Evolutionary conservation across 1,284 basidiomycete genomes (phyloP), one percentile per base, ranked within the genome.

Genomic region (Mycena citricolor): DNA sequence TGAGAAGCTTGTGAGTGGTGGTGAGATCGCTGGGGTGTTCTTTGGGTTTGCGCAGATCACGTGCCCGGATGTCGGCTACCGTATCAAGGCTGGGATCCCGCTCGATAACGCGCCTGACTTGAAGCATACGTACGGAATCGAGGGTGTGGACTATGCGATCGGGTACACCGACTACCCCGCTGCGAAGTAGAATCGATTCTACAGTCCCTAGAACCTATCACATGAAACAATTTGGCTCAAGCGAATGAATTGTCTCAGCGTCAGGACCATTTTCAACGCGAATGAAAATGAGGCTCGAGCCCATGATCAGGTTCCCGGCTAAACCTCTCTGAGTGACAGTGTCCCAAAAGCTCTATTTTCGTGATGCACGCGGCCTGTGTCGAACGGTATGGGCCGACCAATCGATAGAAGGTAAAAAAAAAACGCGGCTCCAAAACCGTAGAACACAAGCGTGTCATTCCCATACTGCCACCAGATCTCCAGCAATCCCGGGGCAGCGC

Each of bases 351-450:
- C 58, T 85, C 82, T 1, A 73, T 77, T 57, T 72, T 72, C 43
- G 77, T 70, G 22, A 81, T 70, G 4, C 61, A 47, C 5, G 69
- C 64, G 1, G 76, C 76, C 10, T 38, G 49, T 1, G 57, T 41
- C 8, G 68, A 68, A 28, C 60, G 64, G 61, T 70, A 79, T 2
- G 81, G 81, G 0, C 81, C 81, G 17, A 72, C 54, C 4, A 85
- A 67, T 11, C 82, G 73, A 57, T 83, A 85, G 57, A 82, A 80
- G 0, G 78, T 66, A n/a, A n/a, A n/a, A n/a, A 4, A 75, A 76
- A 58, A 83, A 84, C 1, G 80, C 76, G 0, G 81, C 80, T 0
- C 77, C 79, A n/a, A 50, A 81, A 81, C 77, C 79, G 57, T 83
- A 85, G 47, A 76, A 71, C 7, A 81, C 52, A 0, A 76, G 59